Conservation (phyloP, 495 filamentous ascomycete genomes). For the Hypoxylon trugodes region DNA sequence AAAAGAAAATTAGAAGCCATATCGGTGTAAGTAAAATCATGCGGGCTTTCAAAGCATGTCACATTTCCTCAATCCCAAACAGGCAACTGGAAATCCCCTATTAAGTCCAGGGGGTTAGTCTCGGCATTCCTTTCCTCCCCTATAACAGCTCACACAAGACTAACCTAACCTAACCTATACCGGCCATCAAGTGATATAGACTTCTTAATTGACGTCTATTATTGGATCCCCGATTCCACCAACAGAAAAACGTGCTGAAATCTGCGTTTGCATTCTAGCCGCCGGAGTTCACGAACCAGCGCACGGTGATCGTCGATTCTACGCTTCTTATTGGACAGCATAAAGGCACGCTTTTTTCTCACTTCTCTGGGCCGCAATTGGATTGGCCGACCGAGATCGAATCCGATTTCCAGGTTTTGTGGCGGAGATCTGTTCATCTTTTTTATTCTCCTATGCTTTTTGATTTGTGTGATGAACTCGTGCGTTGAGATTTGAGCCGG, state of each 20-base stretch:
- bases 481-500: conserved; percentile 12
- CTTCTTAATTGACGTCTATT: conserved; percentile 1
- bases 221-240: conserved; percentile 16
- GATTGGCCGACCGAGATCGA: background rate
- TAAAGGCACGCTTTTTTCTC: no score
- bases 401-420: conserved; percentile 26
- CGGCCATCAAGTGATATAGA: background rate
- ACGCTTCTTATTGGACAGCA: no score
- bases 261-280: no score
- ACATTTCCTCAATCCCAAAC: conserved; percentile 18
- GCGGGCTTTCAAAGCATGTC: conserved; percentile 24
- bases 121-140: background rate
- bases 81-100: conserved; percentile 4
- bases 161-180: conserved; percentile 16
- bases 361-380: no score
- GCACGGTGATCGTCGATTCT: background rate
- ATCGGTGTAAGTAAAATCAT: conserved; percentile 21
- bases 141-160: background rate
- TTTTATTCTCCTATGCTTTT: conserved; percentile 6
- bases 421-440: conserved; percentile 12
- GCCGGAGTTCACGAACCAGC: conserved; percentile 8
- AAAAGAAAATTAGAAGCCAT: background rate
- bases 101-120: conserved; percentile 9
- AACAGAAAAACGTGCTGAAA: background rate
- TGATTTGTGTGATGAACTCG: conserved; percentile 25